Conservation (phyloP, 1,284 basidiomycete species). For the Sphagnurus paluster region DNA sequence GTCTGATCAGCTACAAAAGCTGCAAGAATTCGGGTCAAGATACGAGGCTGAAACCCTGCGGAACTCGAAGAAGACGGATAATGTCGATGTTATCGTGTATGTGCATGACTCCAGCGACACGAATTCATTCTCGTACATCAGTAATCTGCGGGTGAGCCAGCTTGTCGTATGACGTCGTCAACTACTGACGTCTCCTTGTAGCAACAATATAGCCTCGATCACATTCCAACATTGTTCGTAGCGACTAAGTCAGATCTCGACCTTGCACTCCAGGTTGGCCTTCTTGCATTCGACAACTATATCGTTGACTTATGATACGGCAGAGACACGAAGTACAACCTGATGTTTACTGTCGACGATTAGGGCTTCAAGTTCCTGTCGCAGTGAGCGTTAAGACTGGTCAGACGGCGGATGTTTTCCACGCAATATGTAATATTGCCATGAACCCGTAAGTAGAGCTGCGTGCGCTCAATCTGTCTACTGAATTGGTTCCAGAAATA, state of each 20-base stretch:
- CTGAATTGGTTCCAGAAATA: conserved; percentile 40
- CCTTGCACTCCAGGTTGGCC: conserved; percentile 83
- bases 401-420: conserved; percentile 89
- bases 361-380: conserved; percentile 86
- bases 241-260: conserved; percentile 98
- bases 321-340: conserved; percentile 98
- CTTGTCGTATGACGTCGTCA: not conserved
- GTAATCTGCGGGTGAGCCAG: conserved; percentile 81
- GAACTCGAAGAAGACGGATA: conserved; percentile 87
- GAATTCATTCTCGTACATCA: conserved; percentile 98
- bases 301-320: conserved; percentile 13
- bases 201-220: conserved; percentile 96
- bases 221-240: conserved; percentile 95
- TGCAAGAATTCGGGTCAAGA: conserved; percentile 96
- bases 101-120: conserved; percentile 98
- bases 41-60: conserved; percentile 92
- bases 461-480: conserved; percentile 7
- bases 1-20: conserved; percentile 40
- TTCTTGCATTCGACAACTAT: conserved; percentile 9
- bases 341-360: conserved; percentile 90
- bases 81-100: conserved; percentile 93
- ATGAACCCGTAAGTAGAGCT: conserved; percentile 72
- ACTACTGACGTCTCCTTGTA: conserved; percentile 31
- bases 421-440: conserved; percentile 81
- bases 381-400: conserved; percentile 86